Base-by-base conservation (phyloP, 129 eudicot genomes). In the Flaveria bidentis region DNA sequence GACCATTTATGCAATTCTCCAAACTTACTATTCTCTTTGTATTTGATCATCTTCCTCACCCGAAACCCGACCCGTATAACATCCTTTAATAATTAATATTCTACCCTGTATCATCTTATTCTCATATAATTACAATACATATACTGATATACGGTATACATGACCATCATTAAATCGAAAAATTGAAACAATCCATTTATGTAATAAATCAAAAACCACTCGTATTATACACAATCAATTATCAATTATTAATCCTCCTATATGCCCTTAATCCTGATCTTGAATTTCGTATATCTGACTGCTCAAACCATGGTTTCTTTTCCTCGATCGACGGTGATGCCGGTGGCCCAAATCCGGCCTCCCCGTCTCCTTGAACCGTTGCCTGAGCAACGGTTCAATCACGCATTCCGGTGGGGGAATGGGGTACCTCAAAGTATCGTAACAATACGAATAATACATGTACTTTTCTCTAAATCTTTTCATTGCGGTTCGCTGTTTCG, bases 361-460 rank as follows among this genome's bases (percentile, higher is more conserved):
- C 17, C 96, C 98, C 0, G 89, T 87, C 1, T 81, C 93, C 72
- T 86, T 91, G 26, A 93, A 87, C 28, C 76, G 75, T 25, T 57
- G 79, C 36, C 88, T 83, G 51, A 83, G 76, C 42, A 41, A 13
- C 4, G 87, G 88, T 71, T 91, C 98, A 62, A 88, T 75, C 45
- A 82, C 93, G 77, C 98, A 94, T 71, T 94, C 98, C 0, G 98
- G 89, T 15, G 81, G 87, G 0, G 98, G 87, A 20, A 78, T 36
- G 0, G 87, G 60, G 77, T 94, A 94, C 74, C 98, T 80, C 45
- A 83, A 51, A 16, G 76, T 82, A 75, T 94, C 98, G 8, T 91
- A 91, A 36, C 98, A 94, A 23, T 91, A 94, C 8, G 98, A 94
- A 56, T 94, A 94, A 58, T 94, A 89, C 93, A 91, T 91, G 75